These are phyloP conservation scores for Aegilops speltoides DNA, from an alignment of 176 grass and related monocot genomes.

Conservation along the genomic window DNA sequence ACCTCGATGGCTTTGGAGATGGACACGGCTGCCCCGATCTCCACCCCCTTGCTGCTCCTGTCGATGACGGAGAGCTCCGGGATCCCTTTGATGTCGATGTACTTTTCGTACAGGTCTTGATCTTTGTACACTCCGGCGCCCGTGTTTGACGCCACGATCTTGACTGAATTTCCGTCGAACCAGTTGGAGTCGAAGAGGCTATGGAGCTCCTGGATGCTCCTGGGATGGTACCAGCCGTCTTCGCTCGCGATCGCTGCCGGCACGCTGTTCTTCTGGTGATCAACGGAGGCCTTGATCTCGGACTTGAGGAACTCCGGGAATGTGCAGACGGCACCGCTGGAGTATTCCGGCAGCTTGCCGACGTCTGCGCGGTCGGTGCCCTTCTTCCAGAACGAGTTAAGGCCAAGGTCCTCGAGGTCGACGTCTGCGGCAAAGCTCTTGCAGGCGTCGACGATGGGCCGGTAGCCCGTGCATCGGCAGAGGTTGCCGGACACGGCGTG, in stretches of 20 bases:
- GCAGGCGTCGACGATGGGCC: constrained; percentile 77
- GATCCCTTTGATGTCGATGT: constrained; percentile 65
- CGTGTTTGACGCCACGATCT: constrained; percentile 80
- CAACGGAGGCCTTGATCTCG: constrained; percentile 45
- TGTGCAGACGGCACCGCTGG: constrained; percentile 27
- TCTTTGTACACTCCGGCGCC: constrained; percentile 84
- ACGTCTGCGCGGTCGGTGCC: constrained; percentile 19
- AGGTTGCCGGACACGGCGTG: constrained; percentile 77
- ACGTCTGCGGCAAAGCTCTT: constrained; percentile 78
- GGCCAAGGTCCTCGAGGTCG: constrained; percentile 83
- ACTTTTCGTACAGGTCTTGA: constrained; percentile 47
- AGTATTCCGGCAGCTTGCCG: constrained; percentile 46
- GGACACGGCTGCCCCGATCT: constrained; percentile 69
- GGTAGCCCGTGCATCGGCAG: constrained; percentile 78
- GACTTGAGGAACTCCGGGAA: constrained; percentile 82
- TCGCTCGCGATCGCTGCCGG: not conserved
- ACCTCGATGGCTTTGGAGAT: constrained; percentile 73
- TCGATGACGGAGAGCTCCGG: constrained; percentile 53
- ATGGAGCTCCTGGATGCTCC: constrained; percentile 52
- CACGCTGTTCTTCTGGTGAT: not conserved
- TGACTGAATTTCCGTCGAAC: constrained; percentile 39
- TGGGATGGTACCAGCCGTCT: constrained; percentile 55
- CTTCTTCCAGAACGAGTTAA: constrained; percentile 87
- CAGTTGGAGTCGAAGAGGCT: constrained; percentile 36
- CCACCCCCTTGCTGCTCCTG: constrained; percentile 48